Conservation (phyloP, 225 moss, liverwort and hornwort genomes). For the Polytrichum commune region DNA sequence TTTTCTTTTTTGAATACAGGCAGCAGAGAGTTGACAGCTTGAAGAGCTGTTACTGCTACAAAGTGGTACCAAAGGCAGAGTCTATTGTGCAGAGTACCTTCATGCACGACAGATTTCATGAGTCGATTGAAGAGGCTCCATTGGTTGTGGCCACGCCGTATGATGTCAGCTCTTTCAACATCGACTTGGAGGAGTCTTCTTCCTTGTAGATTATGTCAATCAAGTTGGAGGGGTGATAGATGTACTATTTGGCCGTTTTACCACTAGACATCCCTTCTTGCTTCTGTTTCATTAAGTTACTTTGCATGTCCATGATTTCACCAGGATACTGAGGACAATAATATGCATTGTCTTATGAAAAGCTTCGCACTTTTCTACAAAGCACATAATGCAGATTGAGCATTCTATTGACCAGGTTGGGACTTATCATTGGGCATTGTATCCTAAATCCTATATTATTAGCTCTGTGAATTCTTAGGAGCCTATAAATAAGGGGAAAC, state of each 20-base stretch:
- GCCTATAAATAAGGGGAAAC: too few species aligned
- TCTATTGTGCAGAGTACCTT: constrained; percentile 90
- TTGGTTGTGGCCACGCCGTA: constrained; percentile 88
- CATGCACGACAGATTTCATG: constrained; percentile 83
- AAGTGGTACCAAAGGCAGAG: constrained; percentile 82
- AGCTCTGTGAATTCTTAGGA: too few species aligned
- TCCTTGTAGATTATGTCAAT: constrained; percentile 4
- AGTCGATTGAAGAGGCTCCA: constrained; percentile 68
- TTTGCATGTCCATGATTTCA: too few species aligned
- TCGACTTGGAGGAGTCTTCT: constrained; percentile 5
- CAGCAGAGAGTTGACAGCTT: constrained; percentile 32
- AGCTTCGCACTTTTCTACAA: too few species aligned
- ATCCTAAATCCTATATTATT: background rate
- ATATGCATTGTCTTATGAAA: too few species aligned
- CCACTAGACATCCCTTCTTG: background rate
- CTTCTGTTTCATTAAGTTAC: background rate
- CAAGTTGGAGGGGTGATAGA: background rate
- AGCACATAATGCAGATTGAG: too few species aligned
- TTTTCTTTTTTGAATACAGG: constrained; percentile 17
- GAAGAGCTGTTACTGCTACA: constrained; percentile 94
- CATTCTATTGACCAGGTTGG: too few species aligned
- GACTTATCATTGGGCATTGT: too few species aligned
- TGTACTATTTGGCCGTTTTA: background rate
- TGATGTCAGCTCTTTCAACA: constrained; percentile 81
- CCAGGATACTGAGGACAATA: too few species aligned